Base-by-base conservation (phyloP, 371 early-diverging fungal genomes). In the Entomophthora muscae region DNA sequence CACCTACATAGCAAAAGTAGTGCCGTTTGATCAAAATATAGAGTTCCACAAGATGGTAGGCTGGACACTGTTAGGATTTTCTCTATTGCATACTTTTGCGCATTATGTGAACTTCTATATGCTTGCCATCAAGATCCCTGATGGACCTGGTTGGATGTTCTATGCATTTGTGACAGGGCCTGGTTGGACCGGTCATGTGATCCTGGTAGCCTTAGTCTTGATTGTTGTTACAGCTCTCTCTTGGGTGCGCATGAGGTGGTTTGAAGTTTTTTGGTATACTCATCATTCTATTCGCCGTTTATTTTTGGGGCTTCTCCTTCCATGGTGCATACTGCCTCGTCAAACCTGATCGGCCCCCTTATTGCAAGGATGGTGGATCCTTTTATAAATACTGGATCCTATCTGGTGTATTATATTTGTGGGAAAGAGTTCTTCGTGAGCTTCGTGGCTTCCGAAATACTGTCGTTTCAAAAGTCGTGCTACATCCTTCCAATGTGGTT, bases 321-420 rank as follows among this genome's bases (percentile, higher is more conserved):
- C 91, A 91, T 71, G 91, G 91, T n/a, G 77, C 83, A 2, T 89
- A 82, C 72, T 91, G 91, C 72, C 73, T 91, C 68, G 75, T 91
- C 66, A 83, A 86, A 66, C 78, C 80, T n/a, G 85, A 86, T 70
- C 58, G 72, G 32, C 77, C 75, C 29, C 79, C 80, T 12, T 74
- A 68, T 71, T 89, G 87, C 73, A 73, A 75, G 57, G 84, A 80
- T 30, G 88, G 84, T 32, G 81, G 83, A 31, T 70, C 72, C 7
- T 90, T 89, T 70, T 91, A 87, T 85, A 89, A 86, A 72, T 88
- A 82, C 75, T 85, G 86, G 83, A 68, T 88, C 13, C 74, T 72
- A 21, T 75, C 81, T 57, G 87, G 79, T 0, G 72, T 79, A 2
- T 65, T 84, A 56, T 91, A 89, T 64, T 67, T 84, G 65, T 30